Base-by-base conservation (phyloP, 371 early-diverging fungal genomes). In the Amoeboaphelidium protococcarum region DNA sequence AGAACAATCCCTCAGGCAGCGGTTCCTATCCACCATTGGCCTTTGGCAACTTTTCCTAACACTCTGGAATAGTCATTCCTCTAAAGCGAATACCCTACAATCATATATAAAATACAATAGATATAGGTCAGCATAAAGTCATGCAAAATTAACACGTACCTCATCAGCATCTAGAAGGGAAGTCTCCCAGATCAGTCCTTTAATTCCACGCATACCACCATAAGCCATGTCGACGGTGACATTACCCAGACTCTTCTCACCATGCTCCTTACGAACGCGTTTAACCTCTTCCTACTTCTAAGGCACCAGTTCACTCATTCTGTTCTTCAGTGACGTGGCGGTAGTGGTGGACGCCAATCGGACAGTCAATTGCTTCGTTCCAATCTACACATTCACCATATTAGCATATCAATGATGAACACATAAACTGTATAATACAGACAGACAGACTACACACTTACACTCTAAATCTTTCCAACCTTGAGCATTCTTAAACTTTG, bases 21-120 rank as follows among this genome's bases (percentile, higher is more conserved):
- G 91, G 91, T 68, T 95, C 91, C 46, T 67, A n/a, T n/a, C n/a
- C n/a, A n/a, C n/a, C 80, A 49, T 71, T 68, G 53, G 84, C 86
- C 50, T 66, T 67, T 54, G 95, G 95, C 50, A 95, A 77, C 31
- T 63, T 61, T 66, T 76, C 61, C 64, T 89, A 89, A 69, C 90
- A 89, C 58, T 95, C 91, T 49, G 91, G 86, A 58, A 95, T 92
- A 66, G 88, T 82, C 63, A 72, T 61, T 49, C 84, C 88, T 59
- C 89, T 87, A 88, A 95, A 95, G 57, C 87, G 80, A 64, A 95
- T 95, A 65, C 95, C 95, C 72, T n/a, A n/a, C n/a, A n/a, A n/a
- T n/a, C n/a, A n/a, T n/a, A n/a, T n/a, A n/a, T n/a, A n/a, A n/a
- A n/a, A n/a, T n/a, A n/a, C n/a, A n/a, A n/a, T n/a, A n/a, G n/a